A percentile compares a stretch with the other conserved stretches of the same genome.
These are phyloP conservation scores for Pythium monospermum DNA, from an alignment of 352 stramenopile species.

Conservation along the genomic window DNA sequence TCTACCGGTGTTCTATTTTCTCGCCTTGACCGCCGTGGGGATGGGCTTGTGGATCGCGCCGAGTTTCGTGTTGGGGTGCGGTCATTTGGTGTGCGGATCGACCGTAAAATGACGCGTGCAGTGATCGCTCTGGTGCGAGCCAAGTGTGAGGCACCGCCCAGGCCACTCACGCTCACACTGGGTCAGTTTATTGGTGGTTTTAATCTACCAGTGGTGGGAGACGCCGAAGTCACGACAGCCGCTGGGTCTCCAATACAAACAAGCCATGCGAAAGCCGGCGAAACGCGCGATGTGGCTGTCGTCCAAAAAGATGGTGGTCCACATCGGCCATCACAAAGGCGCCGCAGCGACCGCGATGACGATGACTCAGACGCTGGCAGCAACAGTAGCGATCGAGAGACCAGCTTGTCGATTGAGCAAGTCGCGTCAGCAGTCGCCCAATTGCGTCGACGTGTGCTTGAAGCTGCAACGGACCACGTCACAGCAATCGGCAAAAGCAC, in stretches of 20 bases:
- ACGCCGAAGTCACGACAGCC: too few species aligned
- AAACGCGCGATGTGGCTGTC: not conserved
- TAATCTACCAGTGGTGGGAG: constrained; percentile 30
- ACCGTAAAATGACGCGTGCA: constrained; percentile 58
- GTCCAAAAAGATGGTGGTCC: too few species aligned
- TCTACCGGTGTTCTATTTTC: constrained; percentile 26
- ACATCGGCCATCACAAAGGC: too few species aligned
- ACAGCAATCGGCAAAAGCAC: constrained; percentile 15
- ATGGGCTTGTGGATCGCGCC: constrained; percentile 56
- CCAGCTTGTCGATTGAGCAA: constrained; percentile 23
- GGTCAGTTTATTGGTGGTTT: constrained; percentile 57
- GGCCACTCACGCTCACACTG: constrained; percentile 38
- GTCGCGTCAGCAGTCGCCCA: constrained; percentile 30
- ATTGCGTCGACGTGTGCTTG: constrained; percentile 36
- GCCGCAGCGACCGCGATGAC: too few species aligned
- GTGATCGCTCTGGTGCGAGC: constrained; percentile 56
- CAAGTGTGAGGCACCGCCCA: constrained; percentile 31
- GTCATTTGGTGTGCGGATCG: constrained; percentile 46
- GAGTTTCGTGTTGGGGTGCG: constrained; percentile 48
- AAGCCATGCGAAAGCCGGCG: not conserved
- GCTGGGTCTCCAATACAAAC: not conserved
- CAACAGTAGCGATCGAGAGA: constrained; percentile 12
- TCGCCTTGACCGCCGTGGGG: constrained; percentile 39
- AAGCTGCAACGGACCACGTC: constrained; percentile 33
- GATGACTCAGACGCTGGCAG: not conserved